These are phyloP conservation scores for Laburnicola sp. DNA, from an alignment of 2,329 filamentous ascomycete genomes.

Conservation along the genomic window DNA sequence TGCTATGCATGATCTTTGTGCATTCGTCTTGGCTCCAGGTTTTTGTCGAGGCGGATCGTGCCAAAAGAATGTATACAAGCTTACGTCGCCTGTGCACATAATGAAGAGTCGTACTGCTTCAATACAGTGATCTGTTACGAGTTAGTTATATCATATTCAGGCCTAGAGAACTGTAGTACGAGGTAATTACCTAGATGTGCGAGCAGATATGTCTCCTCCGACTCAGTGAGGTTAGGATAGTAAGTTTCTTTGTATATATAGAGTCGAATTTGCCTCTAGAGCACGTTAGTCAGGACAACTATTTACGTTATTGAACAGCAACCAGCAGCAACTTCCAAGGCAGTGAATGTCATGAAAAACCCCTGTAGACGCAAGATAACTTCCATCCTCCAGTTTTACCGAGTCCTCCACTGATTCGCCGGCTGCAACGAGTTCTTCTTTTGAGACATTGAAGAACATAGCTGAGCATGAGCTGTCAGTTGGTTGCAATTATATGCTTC, in stretches of 20 bases:
- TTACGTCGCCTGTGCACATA: neutral
- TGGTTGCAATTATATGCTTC: too few species aligned
- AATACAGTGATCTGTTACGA: neutral
- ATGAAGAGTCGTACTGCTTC: neutral
- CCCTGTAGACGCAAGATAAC: neutral
- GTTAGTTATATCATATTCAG: too few species aligned
- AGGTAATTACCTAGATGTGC: neutral
- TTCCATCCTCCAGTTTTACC: neutral
- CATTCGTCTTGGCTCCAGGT: neutral
- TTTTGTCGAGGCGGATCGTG: neutral
- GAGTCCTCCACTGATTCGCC: neutral
- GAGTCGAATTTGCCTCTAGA: neutral
- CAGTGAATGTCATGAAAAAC: neutral
- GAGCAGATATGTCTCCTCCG: neutral
- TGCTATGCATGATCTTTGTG: neutral
- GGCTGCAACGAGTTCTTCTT: neutral
- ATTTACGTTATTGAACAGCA: neutral
- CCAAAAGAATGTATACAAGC: conserved; percentile 1
- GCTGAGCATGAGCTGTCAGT: neutral
- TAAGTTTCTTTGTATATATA: neutral
- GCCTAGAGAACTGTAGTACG: too few species aligned
- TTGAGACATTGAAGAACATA: neutral
- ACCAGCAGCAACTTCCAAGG: neutral
- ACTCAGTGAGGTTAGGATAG: neutral
- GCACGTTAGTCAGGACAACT: neutral